Base-by-base conservation (phyloP, 2,329 filamentous ascomycete species). In the Emergomyces pasteurianus region DNA sequence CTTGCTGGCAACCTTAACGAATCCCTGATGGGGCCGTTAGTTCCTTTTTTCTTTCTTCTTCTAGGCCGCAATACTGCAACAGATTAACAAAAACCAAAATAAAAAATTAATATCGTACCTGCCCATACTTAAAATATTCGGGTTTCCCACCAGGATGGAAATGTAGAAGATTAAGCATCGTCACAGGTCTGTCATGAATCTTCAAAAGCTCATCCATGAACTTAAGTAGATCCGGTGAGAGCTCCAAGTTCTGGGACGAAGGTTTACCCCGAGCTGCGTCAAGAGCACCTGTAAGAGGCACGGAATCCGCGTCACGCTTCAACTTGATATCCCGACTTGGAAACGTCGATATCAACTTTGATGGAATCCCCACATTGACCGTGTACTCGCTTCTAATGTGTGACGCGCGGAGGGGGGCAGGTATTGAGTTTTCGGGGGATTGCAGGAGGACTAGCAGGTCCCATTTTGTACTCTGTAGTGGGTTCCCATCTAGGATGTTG, bases 111-210 rank as follows among this genome's bases (percentile, higher is more conserved):
- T 73, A 73, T 64, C 82, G 82, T 31, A 77, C 81, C n/a, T 74
- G 73, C 2, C 84, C 84, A 68, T 87, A 86, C 54, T 79, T 72
- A 21, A 80, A 73, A 65, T 86, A 87, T 55, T 76, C 74, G 28
- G 73, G 71, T 66, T 84, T 83, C 63, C 75, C 78, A 12, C 75
- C 78, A 0, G 70, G 73, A 50, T 76, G 75, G 72, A 87, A 86
- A 46, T 83, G 76, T 4, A 87, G 76, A 2, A 86, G 73, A 63
- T 87, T 86, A 46, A 86, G 75, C 84, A 86, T 87, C 1, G 80
- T 82, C 1, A 86, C 80, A 0, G 84, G 72, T 1, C 67, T 79
- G 8, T 68, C 58, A 69, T 72, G 69, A 67, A 67, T 64, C 61
- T 40, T 63, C 55, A 23, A 65, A 26, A 75, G 64, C 16, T 63